Evolutionary conservation across 768 basidiomycete genomes (phyloP).

Genomic region (Tremella yokohamensis): DNA sequence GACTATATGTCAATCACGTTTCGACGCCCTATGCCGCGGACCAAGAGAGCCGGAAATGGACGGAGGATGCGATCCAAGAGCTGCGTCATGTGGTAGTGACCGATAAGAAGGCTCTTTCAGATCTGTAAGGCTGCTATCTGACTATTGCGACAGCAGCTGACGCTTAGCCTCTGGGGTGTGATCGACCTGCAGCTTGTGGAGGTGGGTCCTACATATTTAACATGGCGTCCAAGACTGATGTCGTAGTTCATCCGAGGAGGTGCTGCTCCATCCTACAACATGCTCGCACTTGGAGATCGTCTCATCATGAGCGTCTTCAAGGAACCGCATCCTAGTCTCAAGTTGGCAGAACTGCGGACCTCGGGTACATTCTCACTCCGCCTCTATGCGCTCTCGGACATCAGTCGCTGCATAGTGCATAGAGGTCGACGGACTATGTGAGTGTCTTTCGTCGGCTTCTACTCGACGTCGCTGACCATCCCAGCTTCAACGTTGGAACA

Average conservation of each 20-base stretch:
- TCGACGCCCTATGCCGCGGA: conserved; percentile 27
- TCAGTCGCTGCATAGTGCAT: conserved; percentile 26
- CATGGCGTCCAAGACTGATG: background rate
- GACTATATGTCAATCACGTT: conserved; percentile 25
- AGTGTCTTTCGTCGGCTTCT: background rate
- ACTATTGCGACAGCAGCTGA: background rate
- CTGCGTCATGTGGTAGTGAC: conserved; percentile 24
- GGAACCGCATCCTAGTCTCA: conserved; percentile 12
- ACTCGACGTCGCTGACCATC: background rate
- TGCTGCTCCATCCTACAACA: conserved; percentile 26
- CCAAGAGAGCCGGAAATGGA: conserved; percentile 27
- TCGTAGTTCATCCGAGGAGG: conserved; percentile 25
- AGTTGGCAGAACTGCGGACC: conserved; percentile 11
- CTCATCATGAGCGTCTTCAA: conserved; percentile 16
- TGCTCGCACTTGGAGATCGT: conserved; percentile 26
- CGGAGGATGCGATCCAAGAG: conserved; percentile 25
- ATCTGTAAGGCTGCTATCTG: conserved; percentile 15
- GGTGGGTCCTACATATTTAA: background rate
- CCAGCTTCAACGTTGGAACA: background rate
- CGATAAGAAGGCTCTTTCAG: conserved; percentile 20
- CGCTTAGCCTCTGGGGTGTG: conserved; percentile 23
- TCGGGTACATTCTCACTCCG: conserved; percentile 21
- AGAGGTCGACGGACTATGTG: conserved; percentile 22
- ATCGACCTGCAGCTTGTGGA: conserved; percentile 25
- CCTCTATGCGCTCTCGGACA: conserved; percentile 25